phyloP scores from a whole-genome alignment of 1,284 basidiomycete species.

The Microbotryum intermedium region DNA sequence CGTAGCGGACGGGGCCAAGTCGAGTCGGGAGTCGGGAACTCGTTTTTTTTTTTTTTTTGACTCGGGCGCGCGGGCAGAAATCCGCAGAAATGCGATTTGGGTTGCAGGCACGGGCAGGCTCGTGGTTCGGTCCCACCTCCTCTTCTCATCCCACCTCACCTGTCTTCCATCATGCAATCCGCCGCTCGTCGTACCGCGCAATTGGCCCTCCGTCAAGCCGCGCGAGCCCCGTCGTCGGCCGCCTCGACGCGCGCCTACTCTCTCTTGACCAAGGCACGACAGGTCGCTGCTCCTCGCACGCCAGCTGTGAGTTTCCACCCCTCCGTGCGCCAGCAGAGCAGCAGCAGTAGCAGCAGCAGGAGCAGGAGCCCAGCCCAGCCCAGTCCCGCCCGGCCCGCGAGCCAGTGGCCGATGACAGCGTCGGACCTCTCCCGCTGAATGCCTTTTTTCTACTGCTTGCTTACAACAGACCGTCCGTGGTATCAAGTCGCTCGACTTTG shows the following conservation, averaged over 20 bases:
- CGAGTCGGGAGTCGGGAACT: no score
- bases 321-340: no score
- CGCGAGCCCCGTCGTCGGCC: neutral
- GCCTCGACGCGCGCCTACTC: slow-evolving; percentile 19
- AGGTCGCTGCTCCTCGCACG: slow-evolving; percentile 3
- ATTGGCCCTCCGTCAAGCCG: slow-evolving; percentile 17
- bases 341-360: no score
- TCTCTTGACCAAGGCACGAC: slow-evolving; percentile 10
- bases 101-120: no score
- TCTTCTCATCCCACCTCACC: neutral
- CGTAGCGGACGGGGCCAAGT: no score
- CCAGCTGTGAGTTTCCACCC: neutral
- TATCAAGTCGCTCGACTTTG: slow-evolving; percentile 96
- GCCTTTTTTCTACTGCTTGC: no score
- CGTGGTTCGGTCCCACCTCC: neutral
- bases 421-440: neutral
- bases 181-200: slow-evolving; percentile 1
- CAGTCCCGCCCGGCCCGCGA: slow-evolving; percentile 1
- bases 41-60: no score
- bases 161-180: slow-evolving; percentile 13
- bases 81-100: no score
- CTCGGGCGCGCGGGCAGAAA: no score
- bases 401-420: neutral
- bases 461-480: slow-evolving; percentile 43
- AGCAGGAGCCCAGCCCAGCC: no score